Base-by-base conservation (phyloP, 2,329 filamentous ascomycete species). In the Pyrenophora seminiperda region DNA sequence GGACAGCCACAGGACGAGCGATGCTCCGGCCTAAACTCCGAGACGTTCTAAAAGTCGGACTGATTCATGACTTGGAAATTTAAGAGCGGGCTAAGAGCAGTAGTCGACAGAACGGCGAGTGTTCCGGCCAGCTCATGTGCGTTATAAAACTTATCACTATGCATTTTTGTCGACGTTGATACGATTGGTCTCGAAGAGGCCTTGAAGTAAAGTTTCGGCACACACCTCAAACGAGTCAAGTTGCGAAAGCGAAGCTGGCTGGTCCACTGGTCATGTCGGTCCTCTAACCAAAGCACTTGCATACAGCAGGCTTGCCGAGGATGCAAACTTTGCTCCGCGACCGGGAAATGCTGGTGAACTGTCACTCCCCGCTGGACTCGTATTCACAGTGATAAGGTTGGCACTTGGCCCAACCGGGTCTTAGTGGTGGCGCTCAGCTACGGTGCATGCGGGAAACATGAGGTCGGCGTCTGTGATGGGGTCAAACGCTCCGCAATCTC, bases 401-500 rank as follows among this genome's bases (percentile, higher is more conserved):
- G 39, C 31, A 22, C 31, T 30, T 38, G 34, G 39, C 31, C 18
- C 31, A 19, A n/a, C 29, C 14, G 36, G 31, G 15, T 22, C 15
- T 24, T 37, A 24, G 36, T 33, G 34, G 33, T 22, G 41, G 39
- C 37, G 27, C 30, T 30, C 33, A 32, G 24, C 9, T 3, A 27
- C 7, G 9, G 10, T 11, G 24, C 10, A 10, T 11, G 3, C 24
- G 24, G 7, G 24, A 27, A 27, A 27, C 24, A 27, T 27, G 24
- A 27, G 24, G 24, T 27, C 4, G 24, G 24, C 34, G 32, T 29
- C 17, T 39, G 37, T 29, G 15, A 31, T 42, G 10, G 24, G 24
- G 19, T 22, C 33, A 46, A 54, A 54, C 47, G 39, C 38, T 54
- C 47, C 42, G 34, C 51, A 40, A 36, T 43, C 27, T 42, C 44